Base-by-base conservation (phyloP, 2,329 filamentous ascomycete species). In the Truncatella angustata region DNA sequence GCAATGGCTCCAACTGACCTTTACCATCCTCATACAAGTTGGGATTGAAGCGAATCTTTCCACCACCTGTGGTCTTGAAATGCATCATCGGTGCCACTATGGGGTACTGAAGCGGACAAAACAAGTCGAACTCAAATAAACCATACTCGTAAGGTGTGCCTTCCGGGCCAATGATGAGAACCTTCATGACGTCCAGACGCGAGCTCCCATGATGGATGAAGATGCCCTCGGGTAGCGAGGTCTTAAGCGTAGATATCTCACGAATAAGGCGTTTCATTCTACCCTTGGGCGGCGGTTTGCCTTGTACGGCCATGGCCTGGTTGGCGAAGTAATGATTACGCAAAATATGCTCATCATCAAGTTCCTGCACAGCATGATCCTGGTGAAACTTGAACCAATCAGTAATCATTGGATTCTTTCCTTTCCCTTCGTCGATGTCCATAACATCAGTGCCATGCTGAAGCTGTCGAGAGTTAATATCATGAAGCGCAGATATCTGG, bases 71-170 rank as follows among this genome's bases (percentile, higher is more conserved):
- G 0, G 74, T 78, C 53, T 65, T 70, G 58, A 78, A 79, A 1
- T 53, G 47, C 53, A 79, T 66, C 5, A 47, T 5, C 0, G 78
- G 78, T 10, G 77, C 73, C 0, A 24, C 49, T 1, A 62, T 55
- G 0, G 79, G 78, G 51, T 77, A 82, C 0, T 68, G 56, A 0
- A 26, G 11, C 6, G 63, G 60, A 46, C 75, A 78, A 30, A 72
- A 73, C 28, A 82, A 57, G 57, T 82, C 78, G 52, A 82, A 82
- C 54, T 81, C 78, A 57, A 80, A 82, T 3, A 81, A 58, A 0
- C 79, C 79, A 37, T 76, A 68, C 56, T 77, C 77, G 60, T 82
- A 82, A 12, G 79, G 79, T 5, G 77, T 81, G 12, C 64, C 74
- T 4, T 58, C 57, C 0, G 79, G 76, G 0, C 79, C 79, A 18